Base-by-base conservation (phyloP, 2,329 filamentous ascomycete species). In the Teratosphaeria gauchensis region DNA sequence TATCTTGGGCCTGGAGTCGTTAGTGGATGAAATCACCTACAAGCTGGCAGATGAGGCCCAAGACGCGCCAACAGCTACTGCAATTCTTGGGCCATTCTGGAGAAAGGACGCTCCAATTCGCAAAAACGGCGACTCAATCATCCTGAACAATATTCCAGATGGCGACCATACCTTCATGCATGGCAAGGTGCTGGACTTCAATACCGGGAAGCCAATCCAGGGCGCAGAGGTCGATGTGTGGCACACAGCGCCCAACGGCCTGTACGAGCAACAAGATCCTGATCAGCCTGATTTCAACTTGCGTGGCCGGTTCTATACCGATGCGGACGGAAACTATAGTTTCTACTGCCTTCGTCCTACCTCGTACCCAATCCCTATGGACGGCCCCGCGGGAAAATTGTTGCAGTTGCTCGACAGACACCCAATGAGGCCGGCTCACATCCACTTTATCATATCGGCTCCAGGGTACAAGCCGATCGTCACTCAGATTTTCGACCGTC, bases 31-130 rank as follows among this genome's bases (percentile, higher is more conserved):
- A 71, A 92, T 94, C 68, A 89, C 87, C 58, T 87, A 85, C 75
- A 85, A 84, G 61, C 77, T 82, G 55, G 80, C 81, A 32, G 73
- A 76, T 58, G 58, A 58, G 19, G 58, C 60, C 14, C 51, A 24
- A 12, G 69, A 72, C 28, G 78, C 84, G 11, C 59, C 59, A 4
- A 94, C 89, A 4, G 83, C 88, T 1, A 88, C 88, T 3, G 85
- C 90, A 48, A 90, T 95, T 64, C 81, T 95, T 0, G 90, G 90
- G 0, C 90, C 90, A 1, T 95, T 95, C 76, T 95, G 89, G 83
- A 82, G 89, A 5, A 80, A 84, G 51, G 81, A 91, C 65, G 84
- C 89, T 0, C 89, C 90, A 4, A 75, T 81, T 59, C 81, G 86
- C 53, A 75, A 83, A n/a, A 88, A 88, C 68, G 90, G 88, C 55